Evolutionary conservation across 805 yeast genomes (phyloP).

Genomic region (Starmerella vitae): DNA sequence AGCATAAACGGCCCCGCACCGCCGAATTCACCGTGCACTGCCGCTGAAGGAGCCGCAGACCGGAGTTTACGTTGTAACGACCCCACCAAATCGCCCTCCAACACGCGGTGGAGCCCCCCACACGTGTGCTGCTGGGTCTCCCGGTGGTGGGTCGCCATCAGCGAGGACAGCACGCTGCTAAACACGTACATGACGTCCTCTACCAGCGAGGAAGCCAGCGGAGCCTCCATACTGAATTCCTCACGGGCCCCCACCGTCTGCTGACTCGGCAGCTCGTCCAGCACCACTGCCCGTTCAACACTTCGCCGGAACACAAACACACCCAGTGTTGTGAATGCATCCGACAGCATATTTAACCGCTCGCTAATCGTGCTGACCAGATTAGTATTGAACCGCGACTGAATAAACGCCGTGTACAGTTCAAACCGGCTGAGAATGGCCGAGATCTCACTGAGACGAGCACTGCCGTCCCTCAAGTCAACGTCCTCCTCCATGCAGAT

Average conservation of each 20-base stretch:
- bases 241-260: conserved; percentile 6
- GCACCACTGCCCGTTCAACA: conserved; percentile 61
- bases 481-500: neutral
- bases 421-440: conserved; percentile 74
- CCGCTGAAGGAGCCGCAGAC: conserved; percentile 29
- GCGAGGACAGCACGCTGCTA: conserved; percentile 50
- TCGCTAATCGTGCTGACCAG: conserved; percentile 42
- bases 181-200: conserved; percentile 73
- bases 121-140: conserved; percentile 42
- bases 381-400: conserved; percentile 25
- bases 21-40: conserved; percentile 2
- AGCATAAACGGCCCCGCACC: conserved; percentile 43
- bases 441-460: conserved; percentile 53
- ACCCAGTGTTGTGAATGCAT: conserved; percentile 51
- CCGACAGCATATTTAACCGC: conserved; percentile 43
- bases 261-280: conserved; percentile 56
- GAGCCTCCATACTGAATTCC: conserved; percentile 41
- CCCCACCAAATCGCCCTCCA: conserved; percentile 51
- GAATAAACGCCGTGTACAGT: conserved; percentile 45
- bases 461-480: conserved; percentile 54
- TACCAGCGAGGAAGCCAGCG: conserved; percentile 56
- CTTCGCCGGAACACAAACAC: conserved; percentile 62
- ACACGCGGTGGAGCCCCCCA: conserved; percentile 40
- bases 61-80: conserved; percentile 38
- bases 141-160: conserved; percentile 58